Conservation (phyloP, 768 basidiomycete genomes). For the Pholiota microspora region DNA sequence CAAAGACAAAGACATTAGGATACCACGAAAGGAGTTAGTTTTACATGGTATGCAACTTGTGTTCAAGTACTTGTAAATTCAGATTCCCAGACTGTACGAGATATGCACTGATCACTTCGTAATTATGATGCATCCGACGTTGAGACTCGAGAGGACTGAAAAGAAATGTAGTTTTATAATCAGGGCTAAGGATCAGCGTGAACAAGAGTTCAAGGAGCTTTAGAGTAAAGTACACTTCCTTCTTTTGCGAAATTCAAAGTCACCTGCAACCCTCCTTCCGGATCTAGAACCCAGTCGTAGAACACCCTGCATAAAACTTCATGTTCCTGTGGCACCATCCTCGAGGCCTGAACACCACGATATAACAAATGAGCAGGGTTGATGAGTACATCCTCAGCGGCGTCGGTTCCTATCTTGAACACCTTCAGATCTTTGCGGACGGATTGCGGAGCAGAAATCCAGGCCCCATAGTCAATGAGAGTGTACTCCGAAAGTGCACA, state of each 20-base stretch:
- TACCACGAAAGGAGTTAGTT: too few species aligned
- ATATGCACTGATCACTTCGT: too few species aligned
- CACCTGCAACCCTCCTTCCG: slow-evolving; percentile 44
- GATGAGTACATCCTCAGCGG: slow-evolving; percentile 38
- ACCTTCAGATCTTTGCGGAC: slow-evolving; percentile 32
- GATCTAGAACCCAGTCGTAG: slow-evolving; percentile 39
- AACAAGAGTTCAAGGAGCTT: too few species aligned
- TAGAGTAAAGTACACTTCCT: slow-evolving; percentile 28
- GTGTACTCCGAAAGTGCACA: slow-evolving; percentile 50
- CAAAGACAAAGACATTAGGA: too few species aligned
- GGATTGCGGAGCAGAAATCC: slow-evolving; percentile 37
- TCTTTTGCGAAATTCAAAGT: slow-evolving; percentile 35
- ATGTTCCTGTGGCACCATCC: slow-evolving; percentile 23
- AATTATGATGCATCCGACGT: too few species aligned
- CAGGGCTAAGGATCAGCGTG: too few species aligned
- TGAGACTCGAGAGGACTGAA: too few species aligned
- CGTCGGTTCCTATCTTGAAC: slow-evolving; percentile 41
- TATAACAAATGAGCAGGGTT: slow-evolving; percentile 43
- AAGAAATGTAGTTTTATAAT: too few species aligned
- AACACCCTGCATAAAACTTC: slow-evolving; percentile 34
- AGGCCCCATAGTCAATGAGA: slow-evolving; percentile 49
- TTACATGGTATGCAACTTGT: too few species aligned
- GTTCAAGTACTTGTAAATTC: too few species aligned
- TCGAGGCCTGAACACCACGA: slow-evolving; percentile 26
- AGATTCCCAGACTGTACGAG: too few species aligned